phyloP scores from a whole-genome alignment of 192 early-diverging fungal genomes.

The Martensiomyces pterosporus region DNA sequence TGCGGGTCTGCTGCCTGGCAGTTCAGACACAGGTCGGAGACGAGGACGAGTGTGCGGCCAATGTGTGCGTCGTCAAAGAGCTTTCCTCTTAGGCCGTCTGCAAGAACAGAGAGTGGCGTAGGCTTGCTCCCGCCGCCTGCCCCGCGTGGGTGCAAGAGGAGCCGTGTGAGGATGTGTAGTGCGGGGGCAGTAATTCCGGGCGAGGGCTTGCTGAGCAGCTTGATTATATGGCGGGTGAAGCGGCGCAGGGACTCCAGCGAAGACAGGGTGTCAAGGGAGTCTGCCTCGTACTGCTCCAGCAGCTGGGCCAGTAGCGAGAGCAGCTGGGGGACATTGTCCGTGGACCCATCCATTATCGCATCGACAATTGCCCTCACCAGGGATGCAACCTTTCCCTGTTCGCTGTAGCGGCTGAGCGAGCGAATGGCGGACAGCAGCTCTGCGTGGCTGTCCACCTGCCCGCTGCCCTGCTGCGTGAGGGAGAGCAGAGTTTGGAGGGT shows the following conservation, averaged over 20 bases:
- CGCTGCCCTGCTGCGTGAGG: no score
- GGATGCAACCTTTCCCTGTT: no score
- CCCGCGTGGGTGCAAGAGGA: slow-evolving; percentile 17
- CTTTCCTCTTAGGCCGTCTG: slow-evolving; percentile 20
- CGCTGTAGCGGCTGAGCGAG: no score
- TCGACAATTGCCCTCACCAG: no score
- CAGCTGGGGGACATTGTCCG: no score
- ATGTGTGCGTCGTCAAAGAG: slow-evolving; percentile 39
- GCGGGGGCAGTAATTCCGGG: slow-evolving; percentile 30
- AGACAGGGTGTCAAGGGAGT: slow-evolving; percentile 2
- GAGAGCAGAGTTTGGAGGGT: background rate
- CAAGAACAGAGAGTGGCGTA: slow-evolving; percentile 12
- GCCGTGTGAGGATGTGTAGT: slow-evolving; percentile 23
- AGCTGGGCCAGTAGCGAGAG: slow-evolving; percentile 12
- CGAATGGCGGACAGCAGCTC: no score
- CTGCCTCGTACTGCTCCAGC: slow-evolving; percentile 3
- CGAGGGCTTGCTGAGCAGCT: slow-evolving; percentile 23
- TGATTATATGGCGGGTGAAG: slow-evolving; percentile 28
- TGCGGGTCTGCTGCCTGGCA: slow-evolving; percentile 19
- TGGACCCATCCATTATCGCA: slow-evolving; percentile 10
- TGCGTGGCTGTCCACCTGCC: no score
- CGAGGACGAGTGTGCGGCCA: slow-evolving; percentile 25
- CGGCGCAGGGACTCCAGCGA: slow-evolving; percentile 5
- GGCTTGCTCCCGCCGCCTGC: background rate
- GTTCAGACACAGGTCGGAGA: slow-evolving; percentile 33